Evolutionary conservation across 192 early-diverging fungal species (phyloP), one percentile per base, ranked within the genome.

Genomic region (Gaertneriomyces sp.): DNA sequence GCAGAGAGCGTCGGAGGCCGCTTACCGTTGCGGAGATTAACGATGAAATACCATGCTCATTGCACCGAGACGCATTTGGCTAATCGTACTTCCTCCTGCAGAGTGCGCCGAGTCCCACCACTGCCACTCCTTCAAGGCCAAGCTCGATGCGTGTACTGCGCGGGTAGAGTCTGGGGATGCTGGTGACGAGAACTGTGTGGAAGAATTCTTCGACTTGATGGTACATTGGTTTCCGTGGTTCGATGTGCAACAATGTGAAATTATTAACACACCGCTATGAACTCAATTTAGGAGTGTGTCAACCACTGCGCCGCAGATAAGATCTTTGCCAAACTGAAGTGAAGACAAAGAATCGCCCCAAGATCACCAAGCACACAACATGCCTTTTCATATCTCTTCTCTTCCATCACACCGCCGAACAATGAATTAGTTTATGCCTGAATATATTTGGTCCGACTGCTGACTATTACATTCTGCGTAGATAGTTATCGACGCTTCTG

Each of bases 241-340:
- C 25, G 0, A 33, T 33, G 25, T 33, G 25, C 0, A 33, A 33
- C 25, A 33, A 2, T 33, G 25, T 33, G 25, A 33, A 33, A 33
- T 33, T 33, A 2, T 33, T 33, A 33, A 33, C 25, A 33, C 25
- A 33, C 2, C 25, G 25, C 25, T 33, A 2, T 2, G 25, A 33
- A 33, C 25, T 33, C 25, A 5, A 33, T 56, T 16, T 38, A 56
- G 66, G 66, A 68, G 50, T 68, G 66, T 49, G 66, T 68, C 38
- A 60, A 68, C 58, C 66, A 68, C 58, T 68, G 66, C 43, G 66
- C 67, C 44, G 67, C 67, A 49, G 67, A 69, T 43, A 61, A 69
- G 51, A 33, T 69, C 25, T 69, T 56, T 14, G 49, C 60, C 12
- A 69, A 69, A 49, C 7, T 69, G 58, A 69, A 61, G 52, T 61